Evolutionary conservation across 2,329 filamentous ascomycete genomes (phyloP).

Genomic region (Zalaria obscura): DNA sequence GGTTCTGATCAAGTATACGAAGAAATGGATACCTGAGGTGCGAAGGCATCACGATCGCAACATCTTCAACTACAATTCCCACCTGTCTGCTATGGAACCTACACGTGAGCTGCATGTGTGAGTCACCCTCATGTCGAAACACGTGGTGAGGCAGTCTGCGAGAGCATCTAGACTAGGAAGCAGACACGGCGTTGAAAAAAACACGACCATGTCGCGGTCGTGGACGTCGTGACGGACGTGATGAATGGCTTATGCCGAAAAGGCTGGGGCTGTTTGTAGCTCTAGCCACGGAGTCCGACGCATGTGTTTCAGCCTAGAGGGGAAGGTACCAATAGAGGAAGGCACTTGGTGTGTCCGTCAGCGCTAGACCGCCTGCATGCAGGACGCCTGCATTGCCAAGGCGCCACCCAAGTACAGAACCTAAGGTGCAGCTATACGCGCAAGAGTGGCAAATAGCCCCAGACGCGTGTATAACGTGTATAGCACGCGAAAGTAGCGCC

Average conservation of each 20-base stretch:
- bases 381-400: no score
- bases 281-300: no score
- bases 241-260: background rate
- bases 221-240: background rate
- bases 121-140: slow-evolving; percentile 9
- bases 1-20: slow-evolving; percentile 3
- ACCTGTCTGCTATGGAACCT: slow-evolving; percentile 7
- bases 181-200: slow-evolving; percentile 2
- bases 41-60: slow-evolving; percentile 9
- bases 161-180: background rate
- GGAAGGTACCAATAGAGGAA: no score
- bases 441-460: no score
- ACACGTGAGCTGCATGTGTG: slow-evolving; percentile 12
- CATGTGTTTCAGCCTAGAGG: no score
- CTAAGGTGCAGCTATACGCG: no score
- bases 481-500: no score
- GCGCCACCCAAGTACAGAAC: no score
- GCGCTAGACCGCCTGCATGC: no score
- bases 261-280: background rate
- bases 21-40: slow-evolving; percentile 4
- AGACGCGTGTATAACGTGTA: no score
- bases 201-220: slow-evolving; percentile 18
- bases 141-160: background rate
- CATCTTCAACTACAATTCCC: slow-evolving; percentile 3
- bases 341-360: no score